Base-by-base conservation (phyloP, 129 eudicot species). In the Sambucus nigra region DNA sequence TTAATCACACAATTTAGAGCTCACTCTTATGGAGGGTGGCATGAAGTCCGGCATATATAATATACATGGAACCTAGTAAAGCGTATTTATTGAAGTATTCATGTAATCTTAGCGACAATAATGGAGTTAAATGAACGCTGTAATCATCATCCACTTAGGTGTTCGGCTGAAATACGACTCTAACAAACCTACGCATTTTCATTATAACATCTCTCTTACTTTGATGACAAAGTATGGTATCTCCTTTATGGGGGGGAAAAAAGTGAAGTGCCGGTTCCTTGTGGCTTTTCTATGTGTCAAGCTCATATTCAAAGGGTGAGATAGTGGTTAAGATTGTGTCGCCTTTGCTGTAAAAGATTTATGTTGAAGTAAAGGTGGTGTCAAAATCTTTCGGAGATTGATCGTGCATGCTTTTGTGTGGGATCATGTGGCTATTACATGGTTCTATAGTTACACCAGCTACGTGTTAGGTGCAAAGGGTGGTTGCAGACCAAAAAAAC, bases 261-360 rank as follows among this genome's bases (percentile, higher is more conserved):
- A 58, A 62, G 51, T 33, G 21, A 27, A 11, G 61, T 51, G 67
- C 47, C 11, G 35, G 59, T 23, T 62, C n/a, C 14, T 51, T 41
- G 26, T 25, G 51, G 25, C 59, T 62, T 35, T 60, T 64, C 45
- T 41, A 53, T 21, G 69, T 64, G 69, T 20, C 69, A 12, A 27
- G 25, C 12, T 25, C 19, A 17, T 47, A 64, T 64, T 53, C 54
- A 42, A 18, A 25, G 24, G 14, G 15, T 38, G 45, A 61, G 53
- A 54, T 54, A 55, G 63, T 62, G 75, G 53, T 0, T 13, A 26
- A 53, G 69, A 53, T 64, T 25, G 53, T 57, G 63, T 57, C 51
- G 63, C 25, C 26, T 25, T 46, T 58, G 21, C 24, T 41, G 7
- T 14, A 14, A 55, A 31, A 50, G 31, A 22, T 23, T 51, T 55